Evolutionary conservation across 345 rosid genomes (phyloP).

Genomic region (Euclidium syriacum): DNA sequence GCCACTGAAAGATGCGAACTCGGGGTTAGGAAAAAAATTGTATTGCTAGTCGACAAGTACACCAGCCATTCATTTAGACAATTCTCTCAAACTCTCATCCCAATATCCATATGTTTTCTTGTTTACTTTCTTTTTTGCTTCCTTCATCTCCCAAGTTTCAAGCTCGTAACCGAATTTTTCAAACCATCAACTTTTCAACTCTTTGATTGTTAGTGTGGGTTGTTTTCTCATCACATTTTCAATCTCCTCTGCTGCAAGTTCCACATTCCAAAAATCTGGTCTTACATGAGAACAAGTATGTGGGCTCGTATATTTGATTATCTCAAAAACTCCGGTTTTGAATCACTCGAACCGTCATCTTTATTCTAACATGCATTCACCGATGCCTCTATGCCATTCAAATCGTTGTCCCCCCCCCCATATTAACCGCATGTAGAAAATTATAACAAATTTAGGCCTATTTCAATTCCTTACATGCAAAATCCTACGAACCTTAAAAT

Average conservation of each 20-base stretch:
- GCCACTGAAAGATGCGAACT: background rate
- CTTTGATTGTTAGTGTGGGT: background rate
- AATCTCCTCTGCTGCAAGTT: background rate
- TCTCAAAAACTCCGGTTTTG: background rate
- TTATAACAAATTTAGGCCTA: no score
- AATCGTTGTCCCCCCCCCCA: no score
- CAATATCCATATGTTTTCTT: background rate
- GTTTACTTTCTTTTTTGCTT: background rate
- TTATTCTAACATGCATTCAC: slow-evolving; percentile 1
- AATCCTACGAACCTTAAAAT: no score
- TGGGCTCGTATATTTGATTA: background rate
- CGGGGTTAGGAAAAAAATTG: background rate
- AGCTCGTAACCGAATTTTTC: background rate
- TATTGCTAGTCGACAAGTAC: background rate
- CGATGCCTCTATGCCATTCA: background rate
- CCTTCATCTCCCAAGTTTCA: background rate
- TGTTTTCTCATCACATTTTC: background rate
- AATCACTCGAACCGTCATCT: no score
- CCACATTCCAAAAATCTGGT: background rate
- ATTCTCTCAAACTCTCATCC: background rate
- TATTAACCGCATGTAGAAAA: no score
- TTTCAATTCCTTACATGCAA: no score
- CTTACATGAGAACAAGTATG: background rate
- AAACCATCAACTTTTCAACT: background rate
- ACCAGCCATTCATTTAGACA: background rate